Evolutionary conservation across 352 stramenopile genomes (phyloP).

Genomic region (Halophytophthora polymorphica): DNA sequence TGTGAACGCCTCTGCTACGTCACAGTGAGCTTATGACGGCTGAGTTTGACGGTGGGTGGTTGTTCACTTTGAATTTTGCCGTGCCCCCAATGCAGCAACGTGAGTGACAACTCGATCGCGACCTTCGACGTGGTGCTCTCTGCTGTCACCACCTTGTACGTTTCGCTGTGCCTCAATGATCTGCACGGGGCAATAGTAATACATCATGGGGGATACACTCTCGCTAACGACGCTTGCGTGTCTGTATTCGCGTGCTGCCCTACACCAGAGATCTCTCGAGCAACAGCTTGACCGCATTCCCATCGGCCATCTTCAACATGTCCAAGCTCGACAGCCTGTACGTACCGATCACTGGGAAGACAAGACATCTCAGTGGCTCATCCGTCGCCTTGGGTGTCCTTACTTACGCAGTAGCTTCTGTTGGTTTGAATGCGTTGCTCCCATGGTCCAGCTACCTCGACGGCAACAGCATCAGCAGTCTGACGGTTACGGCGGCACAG

Average conservation of each 20-base stretch:
- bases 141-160: conserved; percentile 40
- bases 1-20: not conserved
- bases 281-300: conserved; percentile 59
- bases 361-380: no score
- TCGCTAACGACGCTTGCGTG: no score
- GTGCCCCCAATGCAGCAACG: conserved; percentile 24
- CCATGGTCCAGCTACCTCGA: conserved; percentile 33
- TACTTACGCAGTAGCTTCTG: not conserved
- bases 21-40: conserved; percentile 2
- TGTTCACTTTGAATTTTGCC: not conserved
- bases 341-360: conserved; percentile 11
- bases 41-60: not conserved
- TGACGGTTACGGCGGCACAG: conserved; percentile 40
- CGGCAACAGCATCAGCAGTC: conserved; percentile 48
- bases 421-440: not conserved
- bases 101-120: conserved; percentile 44
- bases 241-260: no score
- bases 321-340: conserved; percentile 62
- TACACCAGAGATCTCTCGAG: conserved; percentile 37
- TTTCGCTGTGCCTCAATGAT: not conserved
- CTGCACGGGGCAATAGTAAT: no score
- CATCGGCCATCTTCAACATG: conserved; percentile 63
- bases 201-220: no score
- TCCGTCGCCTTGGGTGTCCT: no score
- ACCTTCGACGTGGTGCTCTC: conserved; percentile 42